Evolutionary conservation across 1,284 basidiomycete genomes (phyloP).

Genomic region (Marasmius sp.): DNA sequence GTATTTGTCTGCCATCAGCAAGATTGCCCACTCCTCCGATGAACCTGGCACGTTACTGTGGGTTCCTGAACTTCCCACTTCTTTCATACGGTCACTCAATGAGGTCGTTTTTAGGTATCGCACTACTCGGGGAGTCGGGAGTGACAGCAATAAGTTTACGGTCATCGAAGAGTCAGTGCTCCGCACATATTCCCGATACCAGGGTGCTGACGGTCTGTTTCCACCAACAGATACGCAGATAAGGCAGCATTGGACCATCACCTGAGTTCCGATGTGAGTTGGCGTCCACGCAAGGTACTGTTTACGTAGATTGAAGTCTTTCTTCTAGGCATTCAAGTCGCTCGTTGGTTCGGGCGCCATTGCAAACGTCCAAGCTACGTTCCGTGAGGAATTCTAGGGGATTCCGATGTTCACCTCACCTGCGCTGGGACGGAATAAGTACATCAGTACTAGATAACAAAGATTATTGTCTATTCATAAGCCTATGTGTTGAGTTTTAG

Average conservation of each 20-base stretch:
- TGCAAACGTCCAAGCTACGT: not conserved
- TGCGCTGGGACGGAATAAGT: no score
- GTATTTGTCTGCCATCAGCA: not conserved
- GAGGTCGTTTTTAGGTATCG: not conserved
- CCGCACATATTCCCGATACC: no score
- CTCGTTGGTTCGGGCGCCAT: not conserved
- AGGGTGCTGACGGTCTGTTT: not conserved
- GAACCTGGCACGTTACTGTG: not conserved
- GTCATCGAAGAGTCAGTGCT: not conserved
- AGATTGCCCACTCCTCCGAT: not conserved
- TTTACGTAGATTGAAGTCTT: not conserved
- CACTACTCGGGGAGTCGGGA: not conserved
- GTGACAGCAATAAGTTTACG: not conserved
- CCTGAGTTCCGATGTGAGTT: not conserved
- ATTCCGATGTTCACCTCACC: not conserved
- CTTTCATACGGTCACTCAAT: not conserved
- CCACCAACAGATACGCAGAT: not conserved
- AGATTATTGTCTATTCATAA: not conserved
- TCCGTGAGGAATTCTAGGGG: not conserved
- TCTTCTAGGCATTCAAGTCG: not conserved
- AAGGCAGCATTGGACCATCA: not conserved
- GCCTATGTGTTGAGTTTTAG: no score
- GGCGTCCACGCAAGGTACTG: not conserved
- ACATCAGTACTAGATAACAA: not conserved
- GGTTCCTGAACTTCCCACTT: not conserved